Evolutionary conservation across 768 basidiomycete genomes (phyloP).

Genomic region (Termitomyces sp.): DNA sequence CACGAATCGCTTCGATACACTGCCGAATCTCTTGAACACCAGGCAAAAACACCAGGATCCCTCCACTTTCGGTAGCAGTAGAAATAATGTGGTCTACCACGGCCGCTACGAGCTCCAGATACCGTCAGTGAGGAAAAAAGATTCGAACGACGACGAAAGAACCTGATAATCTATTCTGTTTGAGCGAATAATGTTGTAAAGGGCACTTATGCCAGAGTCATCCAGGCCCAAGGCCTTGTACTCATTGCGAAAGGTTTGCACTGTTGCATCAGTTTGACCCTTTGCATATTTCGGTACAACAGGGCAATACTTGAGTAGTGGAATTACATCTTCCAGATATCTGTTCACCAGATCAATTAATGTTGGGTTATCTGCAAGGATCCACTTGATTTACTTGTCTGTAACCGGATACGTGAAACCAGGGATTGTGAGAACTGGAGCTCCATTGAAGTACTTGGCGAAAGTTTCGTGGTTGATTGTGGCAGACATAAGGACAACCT

Average conservation of each 20-base stretch:
- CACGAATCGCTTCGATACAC: constrained; percentile 58
- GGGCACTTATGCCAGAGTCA: constrained; percentile 40
- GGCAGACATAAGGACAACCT: constrained; percentile 88
- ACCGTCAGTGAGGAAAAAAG: neutral
- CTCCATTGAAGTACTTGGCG: constrained; percentile 72
- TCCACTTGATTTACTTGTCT: constrained; percentile 48
- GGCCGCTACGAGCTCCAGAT: constrained; percentile 54
- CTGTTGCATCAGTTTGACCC: constrained; percentile 40
- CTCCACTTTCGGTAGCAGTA: constrained; percentile 45
- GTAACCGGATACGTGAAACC: constrained; percentile 76
- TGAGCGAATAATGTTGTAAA: constrained; percentile 56
- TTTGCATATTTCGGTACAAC: constrained; percentile 23
- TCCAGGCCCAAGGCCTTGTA: constrained; percentile 51
- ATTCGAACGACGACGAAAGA: constrained; percentile 2
- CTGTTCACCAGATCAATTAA: constrained; percentile 27
- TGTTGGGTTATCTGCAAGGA: neutral
- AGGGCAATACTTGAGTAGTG: constrained; percentile 51
- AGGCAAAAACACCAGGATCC: constrained; percentile 84
- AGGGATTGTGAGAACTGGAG: constrained; percentile 80
- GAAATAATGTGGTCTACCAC: constrained; percentile 60
- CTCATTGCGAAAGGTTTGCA: constrained; percentile 39
- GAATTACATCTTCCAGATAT: constrained; percentile 79
- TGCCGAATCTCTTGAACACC: constrained; percentile 86
- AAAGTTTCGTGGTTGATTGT: constrained; percentile 92
- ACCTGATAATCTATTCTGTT: constrained; percentile 76